Conservation (phyloP, 148 eudicot species). For the Beta vulgaris region DNA sequence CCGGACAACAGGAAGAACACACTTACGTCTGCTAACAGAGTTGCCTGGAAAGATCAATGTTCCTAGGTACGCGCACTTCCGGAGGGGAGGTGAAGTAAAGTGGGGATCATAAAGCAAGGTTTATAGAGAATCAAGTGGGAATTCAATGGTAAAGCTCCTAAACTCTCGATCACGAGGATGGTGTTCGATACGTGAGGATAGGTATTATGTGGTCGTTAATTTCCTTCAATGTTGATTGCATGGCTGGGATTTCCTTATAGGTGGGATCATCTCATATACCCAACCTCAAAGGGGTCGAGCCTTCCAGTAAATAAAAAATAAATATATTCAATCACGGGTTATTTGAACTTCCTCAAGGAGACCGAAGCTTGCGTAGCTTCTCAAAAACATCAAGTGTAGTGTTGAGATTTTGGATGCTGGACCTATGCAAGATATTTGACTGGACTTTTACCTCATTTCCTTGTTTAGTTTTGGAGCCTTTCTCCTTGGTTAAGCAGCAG, state of each 20-base stretch:
- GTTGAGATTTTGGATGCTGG: slow-evolving; percentile 50
- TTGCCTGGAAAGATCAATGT: not conserved
- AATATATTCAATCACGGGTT: too few relatives aligned
- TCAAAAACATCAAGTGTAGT: slow-evolving; percentile 59
- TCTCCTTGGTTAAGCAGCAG: slow-evolving; percentile 47
- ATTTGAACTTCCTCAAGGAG: slow-evolving; percentile 40
- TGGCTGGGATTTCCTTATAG: too few relatives aligned
- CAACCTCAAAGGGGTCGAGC: too few relatives aligned
- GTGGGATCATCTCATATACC: too few relatives aligned
- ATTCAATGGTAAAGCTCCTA: too few relatives aligned
- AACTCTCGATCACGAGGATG: too few relatives aligned
- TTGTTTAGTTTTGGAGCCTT: slow-evolving; percentile 28
- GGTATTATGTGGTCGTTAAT: too few relatives aligned
- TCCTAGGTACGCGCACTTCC: not conserved
- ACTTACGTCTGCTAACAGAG: not conserved
- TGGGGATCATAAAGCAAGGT: not conserved
- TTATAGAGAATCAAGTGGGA: too few relatives aligned
- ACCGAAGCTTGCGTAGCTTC: slow-evolving; percentile 53
- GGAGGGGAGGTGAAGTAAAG: not conserved
- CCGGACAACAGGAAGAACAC: slow-evolving; percentile 12
- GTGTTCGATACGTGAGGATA: too few relatives aligned
- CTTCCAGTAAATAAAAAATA: too few relatives aligned
- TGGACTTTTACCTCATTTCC: slow-evolving; percentile 23
- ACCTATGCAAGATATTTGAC: slow-evolving; percentile 55
- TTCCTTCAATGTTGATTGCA: too few relatives aligned